Percentiles rank a stretch among this genome's conserved stretches.
Conservation (phyloP, 2,329 filamentous ascomycete species). For the Furcasterigmium furcatum region DNA sequence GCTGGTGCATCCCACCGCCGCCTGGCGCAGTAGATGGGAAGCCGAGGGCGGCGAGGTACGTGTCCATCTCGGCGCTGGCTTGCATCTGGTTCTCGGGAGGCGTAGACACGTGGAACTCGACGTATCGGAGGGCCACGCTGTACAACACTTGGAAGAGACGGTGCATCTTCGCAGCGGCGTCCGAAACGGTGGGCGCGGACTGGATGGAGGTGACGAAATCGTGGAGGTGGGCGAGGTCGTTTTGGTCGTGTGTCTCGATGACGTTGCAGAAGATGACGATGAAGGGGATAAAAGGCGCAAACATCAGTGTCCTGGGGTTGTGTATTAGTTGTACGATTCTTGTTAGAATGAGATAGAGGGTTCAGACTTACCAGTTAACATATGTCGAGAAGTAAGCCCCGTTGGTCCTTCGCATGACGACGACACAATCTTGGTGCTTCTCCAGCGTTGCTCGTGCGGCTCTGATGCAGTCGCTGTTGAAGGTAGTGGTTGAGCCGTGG, state of each 20-base stretch:
- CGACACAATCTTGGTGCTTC: conserved; percentile 36
- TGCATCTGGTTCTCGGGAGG: conserved; percentile 26
- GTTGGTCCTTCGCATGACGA: conserved; percentile 29
- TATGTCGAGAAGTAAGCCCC: conserved; percentile 33
- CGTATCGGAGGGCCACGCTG: conserved; percentile 54
- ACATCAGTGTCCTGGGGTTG: conserved; percentile 35
- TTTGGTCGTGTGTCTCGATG: conserved; percentile 38
- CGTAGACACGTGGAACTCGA: conserved; percentile 44
- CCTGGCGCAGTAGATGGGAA: conserved; percentile 22
- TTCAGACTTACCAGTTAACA: conserved; percentile 38
- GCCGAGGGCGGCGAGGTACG: conserved; percentile 49
- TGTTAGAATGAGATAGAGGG: not conserved
- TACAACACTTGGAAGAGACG: conserved; percentile 57
- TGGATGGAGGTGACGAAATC: conserved; percentile 49
- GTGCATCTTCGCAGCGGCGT: conserved; percentile 51
- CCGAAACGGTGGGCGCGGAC: conserved; percentile 37
- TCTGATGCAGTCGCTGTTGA: conserved; percentile 37
- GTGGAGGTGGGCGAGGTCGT: conserved; percentile 43
- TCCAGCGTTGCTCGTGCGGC: conserved; percentile 35
- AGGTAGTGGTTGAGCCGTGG: conserved; percentile 25
- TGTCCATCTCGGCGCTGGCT: conserved; percentile 37
- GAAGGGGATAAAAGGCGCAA: conserved; percentile 50
- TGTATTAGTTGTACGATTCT: not conserved
- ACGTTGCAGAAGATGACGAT: conserved; percentile 49
- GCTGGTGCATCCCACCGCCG: conserved; percentile 7